Evolutionary conservation across 2,329 filamentous ascomycete species (phyloP), one percentile per base, ranked within the genome.

Genomic region (Erysiphe neolycopersici): DNA sequence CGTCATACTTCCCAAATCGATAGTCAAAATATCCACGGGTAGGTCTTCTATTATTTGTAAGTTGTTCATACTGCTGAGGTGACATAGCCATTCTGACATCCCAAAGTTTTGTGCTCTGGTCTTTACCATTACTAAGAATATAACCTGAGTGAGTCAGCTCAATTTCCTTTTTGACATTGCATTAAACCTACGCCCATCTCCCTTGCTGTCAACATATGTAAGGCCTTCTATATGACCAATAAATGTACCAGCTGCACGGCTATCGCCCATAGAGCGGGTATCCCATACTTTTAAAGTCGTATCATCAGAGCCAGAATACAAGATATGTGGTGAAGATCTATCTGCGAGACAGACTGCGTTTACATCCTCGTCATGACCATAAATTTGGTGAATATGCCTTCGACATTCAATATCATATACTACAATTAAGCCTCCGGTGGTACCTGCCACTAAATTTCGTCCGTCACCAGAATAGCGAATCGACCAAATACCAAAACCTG

Each of bases 101-200:
- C 89, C 89, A 98, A 0, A 98, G 68, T 61, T 95, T 95, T 73
- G 92, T 92, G 37, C 77, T 87, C 59, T 95, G 89, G 56, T 98
- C 89, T 57, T 95, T 98, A 48, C 75, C 82, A 53, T 98, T 98
- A 50, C 78, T 85, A 22, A 98, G 70, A 9, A 95, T 79, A 58
- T 95, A 95, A 45, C 56, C 55, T 57, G 38, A 8, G 1, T 16
- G 22, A 30, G 39, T 51, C 14, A 52, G 44, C 18, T 10, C 11
- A 16, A 22, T 11, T 6, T 22, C 12, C 4, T 0, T 10, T 6
- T 4, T 16, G 17, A 11, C 3, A 35, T 10, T 31, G 4, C 4
- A 17, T 17, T 9, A 35, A 14, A 50, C 55, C 47, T 46, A 56
- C 74, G 65, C 4, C 74, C 74, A 54, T 79, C 74, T 43, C 72